phyloP scores from a whole-genome alignment of 306 rosid species.

The Luffa aegyptiaca region DNA sequence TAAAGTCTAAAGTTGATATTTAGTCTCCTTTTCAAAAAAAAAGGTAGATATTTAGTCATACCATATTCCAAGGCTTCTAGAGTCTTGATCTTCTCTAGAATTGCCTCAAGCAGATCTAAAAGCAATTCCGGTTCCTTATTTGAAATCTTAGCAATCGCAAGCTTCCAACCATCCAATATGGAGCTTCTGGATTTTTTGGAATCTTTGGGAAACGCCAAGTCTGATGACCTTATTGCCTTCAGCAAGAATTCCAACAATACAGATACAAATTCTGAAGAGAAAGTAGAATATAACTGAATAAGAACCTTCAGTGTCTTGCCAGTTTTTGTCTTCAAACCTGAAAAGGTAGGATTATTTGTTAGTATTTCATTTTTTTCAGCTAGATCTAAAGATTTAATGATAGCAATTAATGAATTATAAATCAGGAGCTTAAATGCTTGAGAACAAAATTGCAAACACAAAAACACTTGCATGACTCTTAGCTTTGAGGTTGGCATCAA shows the following conservation, averaged over 20 bases:
- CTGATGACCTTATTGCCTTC: conserved; percentile 36
- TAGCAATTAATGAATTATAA: background rate
- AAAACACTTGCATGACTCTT: background rate
- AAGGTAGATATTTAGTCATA: conserved; percentile 27
- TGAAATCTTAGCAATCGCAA: conserved; percentile 35
- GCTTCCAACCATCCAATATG: conserved; percentile 55
- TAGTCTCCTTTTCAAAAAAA: conserved; percentile 15
- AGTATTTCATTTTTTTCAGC: conserved; percentile 14
- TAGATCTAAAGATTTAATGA: background rate
- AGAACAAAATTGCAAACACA: background rate
- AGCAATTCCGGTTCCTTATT: conserved; percentile 72
- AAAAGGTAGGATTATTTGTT: conserved; percentile 14
- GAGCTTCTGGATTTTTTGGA: conserved; percentile 17
- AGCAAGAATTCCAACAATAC: conserved; percentile 57
- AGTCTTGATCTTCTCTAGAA: conserved; percentile 55
- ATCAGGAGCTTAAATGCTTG: background rate
- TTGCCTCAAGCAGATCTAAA: conserved; percentile 55
- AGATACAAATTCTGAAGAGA: conserved; percentile 65
- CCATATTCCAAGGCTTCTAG: conserved; percentile 29
- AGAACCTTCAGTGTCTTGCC: conserved; percentile 46
- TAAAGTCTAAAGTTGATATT: conserved; percentile 2
- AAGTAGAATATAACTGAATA: conserved; percentile 53
- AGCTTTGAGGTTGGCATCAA: background rate
- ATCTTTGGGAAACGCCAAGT: conserved; percentile 25
- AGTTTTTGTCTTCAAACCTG: conserved; percentile 58